Conservation (phyloP, 129 eudicot species). For the Gnaphalium uliginosum region DNA sequence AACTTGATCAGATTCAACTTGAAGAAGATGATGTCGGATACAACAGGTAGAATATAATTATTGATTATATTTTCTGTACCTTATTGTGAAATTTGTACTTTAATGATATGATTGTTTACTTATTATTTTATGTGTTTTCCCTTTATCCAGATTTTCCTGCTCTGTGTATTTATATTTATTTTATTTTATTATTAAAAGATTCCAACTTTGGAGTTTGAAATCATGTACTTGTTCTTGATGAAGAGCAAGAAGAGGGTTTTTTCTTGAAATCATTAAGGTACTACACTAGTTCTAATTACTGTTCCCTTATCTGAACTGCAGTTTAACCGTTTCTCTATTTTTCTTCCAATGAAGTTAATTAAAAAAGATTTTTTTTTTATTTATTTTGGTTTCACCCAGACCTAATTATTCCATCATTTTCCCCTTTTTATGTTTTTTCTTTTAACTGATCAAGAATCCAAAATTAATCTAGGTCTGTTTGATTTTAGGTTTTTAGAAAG, state of each 20-base stretch:
- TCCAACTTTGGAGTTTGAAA: constrained; percentile 13
- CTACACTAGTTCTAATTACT: not conserved
- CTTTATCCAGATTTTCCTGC: not conserved
- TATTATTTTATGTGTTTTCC: not conserved
- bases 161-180: no score
- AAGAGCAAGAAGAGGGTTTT: constrained; percentile 1
- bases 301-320: not conserved
- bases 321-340: not conserved
- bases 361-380: not conserved
- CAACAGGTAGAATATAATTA: not conserved
- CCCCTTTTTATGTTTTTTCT: not conserved
- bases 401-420: not conserved
- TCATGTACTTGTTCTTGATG: constrained; percentile 19
- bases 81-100: constrained; percentile 11
- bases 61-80: not conserved
- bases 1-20: constrained; percentile 25
- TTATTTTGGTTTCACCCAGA: not conserved
- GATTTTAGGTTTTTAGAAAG: not conserved
- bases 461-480: constrained; percentile 17
- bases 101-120: not conserved
- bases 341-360: not conserved
- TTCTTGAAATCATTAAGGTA: constrained; percentile 17
- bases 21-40: constrained; percentile 30
- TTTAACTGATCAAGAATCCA: not conserved
- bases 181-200: not conserved